Conservation (phyloP, 202 grass and related monocot genomes). For the Panicum hallii region DNA sequence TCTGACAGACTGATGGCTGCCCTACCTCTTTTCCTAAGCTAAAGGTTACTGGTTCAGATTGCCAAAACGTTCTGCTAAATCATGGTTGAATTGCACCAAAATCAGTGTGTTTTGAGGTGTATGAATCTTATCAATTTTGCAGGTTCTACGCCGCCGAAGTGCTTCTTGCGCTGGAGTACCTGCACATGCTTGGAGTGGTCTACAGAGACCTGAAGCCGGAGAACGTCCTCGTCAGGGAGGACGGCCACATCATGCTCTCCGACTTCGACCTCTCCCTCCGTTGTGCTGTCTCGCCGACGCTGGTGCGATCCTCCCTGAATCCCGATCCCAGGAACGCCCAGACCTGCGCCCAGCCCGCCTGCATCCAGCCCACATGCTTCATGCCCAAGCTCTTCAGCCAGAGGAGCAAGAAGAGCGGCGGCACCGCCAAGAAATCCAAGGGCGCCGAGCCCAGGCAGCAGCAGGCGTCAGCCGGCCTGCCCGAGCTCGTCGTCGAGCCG, state of each 20-base stretch:
- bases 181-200: slow-evolving; percentile 77
- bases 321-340: slow-evolving; percentile 48
- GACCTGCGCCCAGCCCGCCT: slow-evolving; percentile 61
- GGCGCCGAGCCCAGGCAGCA: slow-evolving; percentile 38
- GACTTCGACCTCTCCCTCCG: slow-evolving; percentile 82
- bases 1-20: neutral
- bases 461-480: slow-evolving; percentile 35
- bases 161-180: slow-evolving; percentile 73
- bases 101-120: neutral
- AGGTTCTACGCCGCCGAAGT: slow-evolving; percentile 80
- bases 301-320: slow-evolving; percentile 48
- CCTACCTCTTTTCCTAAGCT: neutral
- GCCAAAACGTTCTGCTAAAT: neutral
- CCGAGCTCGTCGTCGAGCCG: slow-evolving; percentile 73
- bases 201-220: slow-evolving; percentile 82
- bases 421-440: slow-evolving; percentile 28
- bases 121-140: neutral
- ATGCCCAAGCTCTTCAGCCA: slow-evolving; percentile 69
- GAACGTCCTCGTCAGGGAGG: slow-evolving; percentile 74
- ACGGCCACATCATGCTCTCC: slow-evolving; percentile 82
- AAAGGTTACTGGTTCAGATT: neutral
- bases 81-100: neutral
- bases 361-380: slow-evolving; percentile 79
- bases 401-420: slow-evolving; percentile 56
- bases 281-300: slow-evolving; percentile 67